These are phyloP conservation scores for Musa schizocarpa DNA, from an alignment of 176 grass and related monocot genomes.

Conservation along the genomic window DNA sequence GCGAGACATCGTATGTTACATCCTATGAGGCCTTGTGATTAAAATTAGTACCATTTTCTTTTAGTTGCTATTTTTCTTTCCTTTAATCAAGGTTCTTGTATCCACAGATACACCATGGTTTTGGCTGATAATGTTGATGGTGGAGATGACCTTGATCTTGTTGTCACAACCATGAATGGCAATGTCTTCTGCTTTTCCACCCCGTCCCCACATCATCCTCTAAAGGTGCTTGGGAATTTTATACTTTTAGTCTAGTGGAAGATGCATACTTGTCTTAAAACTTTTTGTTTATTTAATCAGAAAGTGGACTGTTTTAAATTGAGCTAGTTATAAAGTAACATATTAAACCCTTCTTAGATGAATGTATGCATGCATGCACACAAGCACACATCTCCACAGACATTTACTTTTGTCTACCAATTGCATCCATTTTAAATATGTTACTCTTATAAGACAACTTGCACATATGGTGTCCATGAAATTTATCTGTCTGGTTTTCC, in stretches of 20 bases:
- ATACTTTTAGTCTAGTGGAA: conserved; percentile 10
- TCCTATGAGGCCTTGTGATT: conserved; percentile 17
- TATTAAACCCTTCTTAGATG: neutral
- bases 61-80: neutral
- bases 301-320: neutral
- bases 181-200: conserved; percentile 98
- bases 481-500: neutral
- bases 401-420: neutral
- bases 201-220: conserved; percentile 80
- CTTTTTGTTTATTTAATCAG: neutral
- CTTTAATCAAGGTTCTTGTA: neutral
- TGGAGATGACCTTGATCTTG: conserved; percentile 94
- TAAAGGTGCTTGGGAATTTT: conserved; percentile 41
- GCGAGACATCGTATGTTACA: conserved; percentile 73
- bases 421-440: neutral
- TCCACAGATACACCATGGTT: conserved; percentile 86
- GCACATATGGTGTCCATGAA: neutral
- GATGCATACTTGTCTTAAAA: neutral
- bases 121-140: conserved; percentile 96
- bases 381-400: too few relatives aligned
- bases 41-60: neutral
- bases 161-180: conserved; percentile 97
- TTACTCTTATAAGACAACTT: neutral
- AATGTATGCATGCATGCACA: too few relatives aligned
- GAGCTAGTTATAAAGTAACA: neutral